Percentiles rank a stretch among this genome's conserved stretches.
These are phyloP conservation scores for Populus alba DNA, from an alignment of 345 rosid genomes.

Conservation along the genomic window DNA sequence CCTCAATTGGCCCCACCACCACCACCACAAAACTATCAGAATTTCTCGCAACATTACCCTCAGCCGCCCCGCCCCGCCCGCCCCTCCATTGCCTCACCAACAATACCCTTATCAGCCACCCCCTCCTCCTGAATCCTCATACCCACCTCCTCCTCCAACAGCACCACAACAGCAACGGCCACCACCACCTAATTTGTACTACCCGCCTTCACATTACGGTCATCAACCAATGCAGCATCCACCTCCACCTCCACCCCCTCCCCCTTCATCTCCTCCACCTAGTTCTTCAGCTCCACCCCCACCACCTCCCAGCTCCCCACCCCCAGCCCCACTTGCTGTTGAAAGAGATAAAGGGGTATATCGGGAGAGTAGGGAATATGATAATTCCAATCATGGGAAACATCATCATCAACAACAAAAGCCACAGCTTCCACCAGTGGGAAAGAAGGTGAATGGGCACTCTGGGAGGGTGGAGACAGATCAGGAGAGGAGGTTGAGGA, in stretches of 20 bases:
- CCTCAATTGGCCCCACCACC: slow-evolving; percentile 25
- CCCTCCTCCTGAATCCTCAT: slow-evolving; percentile 56
- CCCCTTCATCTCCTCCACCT: slow-evolving; percentile 57
- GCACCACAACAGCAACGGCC: slow-evolving; percentile 35
- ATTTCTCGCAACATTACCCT: slow-evolving; percentile 26
- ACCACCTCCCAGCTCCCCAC: slow-evolving; percentile 90
- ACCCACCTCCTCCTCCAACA: slow-evolving; percentile 54
- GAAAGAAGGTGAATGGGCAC: slow-evolving; percentile 48
- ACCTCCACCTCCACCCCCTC: slow-evolving; percentile 50
- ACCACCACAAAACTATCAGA: slow-evolving; percentile 10
- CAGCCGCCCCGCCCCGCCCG: slow-evolving; percentile 27
- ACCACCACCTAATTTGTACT: slow-evolving; percentile 37
- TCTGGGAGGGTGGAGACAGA: slow-evolving; percentile 71
- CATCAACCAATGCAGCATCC: slow-evolving; percentile 53
- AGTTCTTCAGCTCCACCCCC: slow-evolving; percentile 62
- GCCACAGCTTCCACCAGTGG: slow-evolving; percentile 36
- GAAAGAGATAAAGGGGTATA: slow-evolving; percentile 40
- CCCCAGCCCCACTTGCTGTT: slow-evolving; percentile 58
- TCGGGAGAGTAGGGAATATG: slow-evolving; percentile 53
- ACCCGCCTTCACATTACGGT: slow-evolving; percentile 46
- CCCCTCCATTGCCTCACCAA: slow-evolving; percentile 26
- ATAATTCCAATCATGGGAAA: slow-evolving; percentile 38
- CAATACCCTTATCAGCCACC: slow-evolving; percentile 67
- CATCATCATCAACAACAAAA: slow-evolving; percentile 37
- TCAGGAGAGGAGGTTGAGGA: slow-evolving; percentile 85